Evolutionary conservation across 2,329 filamentous ascomycete species (phyloP).

Genomic region (Phyllosticta capitalensis): DNA sequence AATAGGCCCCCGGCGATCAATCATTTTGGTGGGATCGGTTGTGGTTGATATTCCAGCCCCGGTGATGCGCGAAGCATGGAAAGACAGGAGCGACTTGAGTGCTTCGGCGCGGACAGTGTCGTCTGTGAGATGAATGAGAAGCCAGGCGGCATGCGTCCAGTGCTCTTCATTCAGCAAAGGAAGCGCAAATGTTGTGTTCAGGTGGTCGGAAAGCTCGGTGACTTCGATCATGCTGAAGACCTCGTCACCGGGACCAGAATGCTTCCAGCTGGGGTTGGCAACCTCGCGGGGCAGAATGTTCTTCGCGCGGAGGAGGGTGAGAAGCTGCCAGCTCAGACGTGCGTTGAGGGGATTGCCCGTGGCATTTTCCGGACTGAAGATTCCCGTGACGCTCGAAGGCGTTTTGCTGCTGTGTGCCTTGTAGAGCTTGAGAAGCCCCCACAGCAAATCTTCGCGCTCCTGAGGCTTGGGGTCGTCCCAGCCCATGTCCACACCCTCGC

Average conservation of each 20-base stretch:
- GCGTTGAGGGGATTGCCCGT: conserved; percentile 66
- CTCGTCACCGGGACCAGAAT: conserved; percentile 12
- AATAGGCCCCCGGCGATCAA: no score
- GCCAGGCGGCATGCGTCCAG: conserved; percentile 53
- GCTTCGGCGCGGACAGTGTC: conserved; percentile 44
- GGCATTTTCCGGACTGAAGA: conserved; percentile 67
- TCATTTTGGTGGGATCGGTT: neutral
- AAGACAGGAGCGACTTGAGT: conserved; percentile 4
- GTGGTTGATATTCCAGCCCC: neutral
- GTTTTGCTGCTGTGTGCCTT: conserved; percentile 43
- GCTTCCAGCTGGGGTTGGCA: conserved; percentile 20
- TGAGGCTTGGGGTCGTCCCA: conserved; percentile 53
- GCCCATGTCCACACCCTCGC: conserved; percentile 47
- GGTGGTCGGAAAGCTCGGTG: conserved; percentile 41
- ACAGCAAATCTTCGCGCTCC: conserved; percentile 66
- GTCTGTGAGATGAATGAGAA: conserved; percentile 65
- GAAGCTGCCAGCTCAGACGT: conserved; percentile 76
- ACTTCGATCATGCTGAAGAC: conserved; percentile 12
- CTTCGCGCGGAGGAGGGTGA: conserved; percentile 41
- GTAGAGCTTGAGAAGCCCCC: conserved; percentile 78
- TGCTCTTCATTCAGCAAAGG: conserved; percentile 26
- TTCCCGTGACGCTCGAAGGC: conserved; percentile 48
- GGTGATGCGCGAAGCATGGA: conserved; percentile 7
- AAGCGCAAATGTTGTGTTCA: conserved; percentile 40
- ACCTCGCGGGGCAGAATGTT: conserved; percentile 13